These are phyloP conservation scores for Russula compacta DNA, from an alignment of 768 basidiomycete species.

Conservation along the genomic window DNA sequence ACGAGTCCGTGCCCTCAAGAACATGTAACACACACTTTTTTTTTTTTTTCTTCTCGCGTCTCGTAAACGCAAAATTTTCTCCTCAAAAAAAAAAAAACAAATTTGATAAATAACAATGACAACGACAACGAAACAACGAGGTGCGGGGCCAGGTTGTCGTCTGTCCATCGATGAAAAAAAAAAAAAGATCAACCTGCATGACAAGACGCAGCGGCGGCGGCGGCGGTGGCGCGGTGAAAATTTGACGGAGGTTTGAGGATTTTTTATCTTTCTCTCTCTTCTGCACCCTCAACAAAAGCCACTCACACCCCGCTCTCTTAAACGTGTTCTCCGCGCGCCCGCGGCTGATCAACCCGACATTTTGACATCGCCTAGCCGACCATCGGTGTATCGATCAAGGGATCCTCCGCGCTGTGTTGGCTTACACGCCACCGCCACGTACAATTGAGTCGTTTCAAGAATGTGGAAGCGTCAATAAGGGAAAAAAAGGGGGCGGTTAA, in stretches of 20 bases:
- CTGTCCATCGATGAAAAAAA: neutral
- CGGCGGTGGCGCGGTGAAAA: too few relatives aligned
- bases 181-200: neutral
- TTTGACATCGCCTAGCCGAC: slow-evolving; percentile 9
- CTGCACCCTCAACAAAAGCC: neutral
- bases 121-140: neutral
- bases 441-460: neutral
- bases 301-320: neutral
- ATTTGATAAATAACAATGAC: neutral
- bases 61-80: neutral
- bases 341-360: slow-evolving; percentile 10
- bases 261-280: too few relatives aligned
- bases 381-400: slow-evolving; percentile 3
- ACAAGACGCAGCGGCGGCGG: too few relatives aligned
- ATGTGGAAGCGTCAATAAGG: neutral
- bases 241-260: too few relatives aligned
- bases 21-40: too few relatives aligned
- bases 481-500: neutral
- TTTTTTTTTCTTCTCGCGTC: neutral
- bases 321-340: neutral
- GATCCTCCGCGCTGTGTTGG: neutral
- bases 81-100: neutral
- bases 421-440: neutral
- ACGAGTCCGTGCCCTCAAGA: too few relatives aligned
- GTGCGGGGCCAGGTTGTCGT: neutral